These are phyloP conservation scores for Colletotrichum camelliae DNA, from an alignment of 2,329 filamentous ascomycete genomes.

Conservation along the genomic window DNA sequence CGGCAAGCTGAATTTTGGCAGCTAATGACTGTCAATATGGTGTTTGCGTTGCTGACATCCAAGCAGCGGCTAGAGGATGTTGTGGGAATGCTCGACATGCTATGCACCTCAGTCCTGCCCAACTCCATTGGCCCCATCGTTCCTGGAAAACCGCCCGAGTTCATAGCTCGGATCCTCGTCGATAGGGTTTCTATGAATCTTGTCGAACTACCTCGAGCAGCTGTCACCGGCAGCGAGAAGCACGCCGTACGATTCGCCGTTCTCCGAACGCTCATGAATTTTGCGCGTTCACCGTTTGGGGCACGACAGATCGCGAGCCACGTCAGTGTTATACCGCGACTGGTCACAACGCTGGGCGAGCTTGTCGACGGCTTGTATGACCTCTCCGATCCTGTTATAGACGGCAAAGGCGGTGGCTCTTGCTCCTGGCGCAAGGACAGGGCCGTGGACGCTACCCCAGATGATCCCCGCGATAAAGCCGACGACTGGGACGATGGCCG, in stretches of 20 bases:
- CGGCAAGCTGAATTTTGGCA: slow-evolving; percentile 67
- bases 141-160: slow-evolving; percentile 45
- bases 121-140: slow-evolving; percentile 71
- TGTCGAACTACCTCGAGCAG: slow-evolving; percentile 57
- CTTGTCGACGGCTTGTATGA: slow-evolving; percentile 80
- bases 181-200: slow-evolving; percentile 69
- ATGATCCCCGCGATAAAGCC: not conserved
- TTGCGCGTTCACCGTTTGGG: slow-evolving; percentile 68
- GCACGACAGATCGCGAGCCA: slow-evolving; percentile 71
- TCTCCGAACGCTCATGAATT: slow-evolving; percentile 61
- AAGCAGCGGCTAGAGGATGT: slow-evolving; percentile 71
- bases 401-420: not conserved
- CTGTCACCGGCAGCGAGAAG: slow-evolving; percentile 41
- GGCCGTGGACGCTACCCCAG: slow-evolving; percentile 11
- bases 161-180: slow-evolving; percentile 55
- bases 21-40: slow-evolving; percentile 68
- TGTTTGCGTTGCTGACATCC: slow-evolving; percentile 70
- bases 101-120: slow-evolving; percentile 69
- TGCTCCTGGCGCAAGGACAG: not conserved
- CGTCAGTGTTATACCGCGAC: slow-evolving; percentile 71
- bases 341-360: slow-evolving; percentile 68
- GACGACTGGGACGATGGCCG: slow-evolving; percentile 12
- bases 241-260: slow-evolving; percentile 51
- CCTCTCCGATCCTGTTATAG: slow-evolving; percentile 13
- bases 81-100: slow-evolving; percentile 66